Percentiles rank a stretch among this genome's conserved stretches.
phyloP scores from a whole-genome alignment of 805 yeast genomes.

The Yamadazyma paraphyllophila region DNA sequence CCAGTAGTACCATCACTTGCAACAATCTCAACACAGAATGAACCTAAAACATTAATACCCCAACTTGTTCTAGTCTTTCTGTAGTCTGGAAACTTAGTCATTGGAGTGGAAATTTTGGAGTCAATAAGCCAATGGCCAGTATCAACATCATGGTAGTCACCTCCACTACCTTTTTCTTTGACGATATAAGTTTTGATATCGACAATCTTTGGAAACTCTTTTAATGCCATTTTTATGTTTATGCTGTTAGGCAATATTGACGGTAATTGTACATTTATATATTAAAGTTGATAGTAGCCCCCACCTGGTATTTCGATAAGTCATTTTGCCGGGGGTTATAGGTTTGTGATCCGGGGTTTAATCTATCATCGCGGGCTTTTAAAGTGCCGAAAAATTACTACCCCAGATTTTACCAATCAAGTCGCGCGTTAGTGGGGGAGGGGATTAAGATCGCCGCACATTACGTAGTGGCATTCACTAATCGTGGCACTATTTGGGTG shows the following conservation, averaged over 20 bases:
- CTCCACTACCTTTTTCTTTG: constrained; percentile 47
- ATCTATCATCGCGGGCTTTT: neutral
- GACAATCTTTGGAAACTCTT: constrained; percentile 43
- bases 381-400: neutral
- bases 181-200: constrained; percentile 42
- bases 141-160: constrained; percentile 50
- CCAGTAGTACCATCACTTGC: constrained; percentile 50
- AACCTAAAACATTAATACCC: constrained; percentile 52
- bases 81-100: constrained; percentile 48
- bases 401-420: neutral
- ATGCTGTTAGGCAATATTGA: neutral
- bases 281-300: neutral
- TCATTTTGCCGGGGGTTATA: neutral
- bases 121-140: constrained; percentile 52
- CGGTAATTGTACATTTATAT: neutral
- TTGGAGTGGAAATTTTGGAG: constrained; percentile 46
- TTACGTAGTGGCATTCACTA: too few relatives aligned
- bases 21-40: constrained; percentile 48
- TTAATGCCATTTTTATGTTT: constrained; percentile 17
- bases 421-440: neutral
- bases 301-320: neutral
- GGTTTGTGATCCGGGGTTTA: too few relatives aligned
- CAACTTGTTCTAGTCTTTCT: constrained; percentile 45
- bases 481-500: too few relatives aligned
- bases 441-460: neutral